Percentiles rank a stretch among this genome's conserved stretches.
phyloP scores from a whole-genome alignment of 495 filamentous ascomycete species.

The Lasiosphaeria ovina region DNA sequence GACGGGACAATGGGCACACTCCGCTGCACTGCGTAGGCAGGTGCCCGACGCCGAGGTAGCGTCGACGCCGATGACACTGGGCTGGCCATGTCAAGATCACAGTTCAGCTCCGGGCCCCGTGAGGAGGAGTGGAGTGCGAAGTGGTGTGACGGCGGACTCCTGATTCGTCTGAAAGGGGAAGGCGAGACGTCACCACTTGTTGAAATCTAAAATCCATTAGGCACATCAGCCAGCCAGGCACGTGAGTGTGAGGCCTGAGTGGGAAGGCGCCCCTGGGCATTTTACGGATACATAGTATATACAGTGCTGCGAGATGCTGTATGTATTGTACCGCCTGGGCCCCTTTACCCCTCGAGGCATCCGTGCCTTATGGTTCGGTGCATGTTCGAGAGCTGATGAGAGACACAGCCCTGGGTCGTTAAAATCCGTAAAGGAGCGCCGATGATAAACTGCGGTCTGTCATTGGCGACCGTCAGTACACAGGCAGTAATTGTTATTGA shows the following conservation, averaged over 20 bases:
- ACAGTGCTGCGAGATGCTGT: too few relatives aligned
- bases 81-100: not conserved
- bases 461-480: too few relatives aligned
- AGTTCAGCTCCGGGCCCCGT: not conserved
- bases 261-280: not conserved
- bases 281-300: not conserved
- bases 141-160: conserved; percentile 1
- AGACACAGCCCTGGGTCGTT: too few relatives aligned
- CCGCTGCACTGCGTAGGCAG: too few relatives aligned
- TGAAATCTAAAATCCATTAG: not conserved
- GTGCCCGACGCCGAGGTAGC: too few relatives aligned
- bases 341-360: too few relatives aligned
- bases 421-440: too few relatives aligned
- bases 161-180: conserved; percentile 5
- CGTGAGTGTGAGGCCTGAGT: not conserved
- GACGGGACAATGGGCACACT: not conserved
- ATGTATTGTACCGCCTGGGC: too few relatives aligned
- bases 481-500: too few relatives aligned
- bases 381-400: too few relatives aligned
- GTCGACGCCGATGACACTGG: not conserved
- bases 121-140: not conserved
- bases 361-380: too few relatives aligned
- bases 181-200: conserved; percentile 2
- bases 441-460: too few relatives aligned
- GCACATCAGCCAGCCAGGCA: not conserved